Percentiles rank a stretch among this genome's conserved stretches.
Conservation (phyloP, 441 rosid species). For the Breynia disticha region DNA sequence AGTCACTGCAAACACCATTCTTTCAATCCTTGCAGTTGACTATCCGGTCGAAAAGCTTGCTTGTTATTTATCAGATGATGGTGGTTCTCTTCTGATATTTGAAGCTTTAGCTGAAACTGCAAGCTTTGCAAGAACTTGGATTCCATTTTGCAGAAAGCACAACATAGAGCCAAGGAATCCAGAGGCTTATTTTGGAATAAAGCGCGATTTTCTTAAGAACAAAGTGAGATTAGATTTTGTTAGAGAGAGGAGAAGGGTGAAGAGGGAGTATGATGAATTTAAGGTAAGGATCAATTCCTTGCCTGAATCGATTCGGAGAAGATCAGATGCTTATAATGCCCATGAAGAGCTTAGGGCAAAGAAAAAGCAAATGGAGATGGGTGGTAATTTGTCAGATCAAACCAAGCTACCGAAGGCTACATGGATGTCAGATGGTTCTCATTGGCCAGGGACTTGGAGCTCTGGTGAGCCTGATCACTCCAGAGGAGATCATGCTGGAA, state of each 20-base stretch:
- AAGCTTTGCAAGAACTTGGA: conserved; percentile 77
- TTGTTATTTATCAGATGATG: conserved; percentile 89
- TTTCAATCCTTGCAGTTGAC: conserved; percentile 78
- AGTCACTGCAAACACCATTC: conserved; percentile 78
- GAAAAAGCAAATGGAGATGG: conserved; percentile 62
- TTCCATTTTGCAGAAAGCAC: conserved; percentile 87
- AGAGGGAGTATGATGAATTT: conserved; percentile 88
- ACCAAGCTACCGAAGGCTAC: conserved; percentile 56
- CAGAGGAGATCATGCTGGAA: conserved; percentile 76
- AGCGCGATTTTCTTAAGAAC: conserved; percentile 64
- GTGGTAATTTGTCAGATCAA: conserved; percentile 30
- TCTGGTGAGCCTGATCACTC: conserved; percentile 54
- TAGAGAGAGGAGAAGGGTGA: conserved; percentile 77
- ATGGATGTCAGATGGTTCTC: conserved; percentile 95
- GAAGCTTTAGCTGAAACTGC: conserved; percentile 89
- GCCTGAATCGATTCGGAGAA: conserved; percentile 64
- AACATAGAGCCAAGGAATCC: conserved; percentile 83
- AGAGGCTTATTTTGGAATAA: conserved; percentile 73
- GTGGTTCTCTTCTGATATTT: conserved; percentile 74
- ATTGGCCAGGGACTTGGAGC: conserved; percentile 92
- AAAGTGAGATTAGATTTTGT: conserved; percentile 73
- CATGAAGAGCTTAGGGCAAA: conserved; percentile 68
- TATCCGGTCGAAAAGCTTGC: conserved; percentile 86
- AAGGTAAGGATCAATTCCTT: conserved; percentile 77
- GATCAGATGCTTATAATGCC: conserved; percentile 77